Evolutionary conservation across 768 basidiomycete genomes (phyloP), one percentile per base, ranked within the genome.

Genomic region (Agrocybe pediades): DNA sequence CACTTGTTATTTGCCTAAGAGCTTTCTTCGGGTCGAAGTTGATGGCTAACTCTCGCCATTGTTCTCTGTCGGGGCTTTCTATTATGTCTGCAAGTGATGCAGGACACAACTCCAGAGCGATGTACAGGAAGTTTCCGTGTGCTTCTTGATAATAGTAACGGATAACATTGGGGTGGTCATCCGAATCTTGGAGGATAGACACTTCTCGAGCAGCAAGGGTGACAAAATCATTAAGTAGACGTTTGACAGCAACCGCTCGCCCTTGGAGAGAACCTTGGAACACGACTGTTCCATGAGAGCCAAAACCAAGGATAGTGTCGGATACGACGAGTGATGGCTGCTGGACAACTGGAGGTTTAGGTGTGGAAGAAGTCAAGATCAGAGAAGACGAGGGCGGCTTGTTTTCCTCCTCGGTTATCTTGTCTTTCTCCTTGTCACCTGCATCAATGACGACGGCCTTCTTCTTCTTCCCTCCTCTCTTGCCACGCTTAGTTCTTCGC

Each of bases 141-240:
- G 89, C 79, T 74, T 98, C 96, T 76, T 98, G 95, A 71, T 93
- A 98, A 71, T 95, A 99, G 68, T 99, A 97, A 24, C 94, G 88
- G 62, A 98, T 95, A 68, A 99, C 97, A 73, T 99, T 98, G 16
- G 94, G 94, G 63, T 99, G 97, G 68, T 96, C 94, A 75, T 99
- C 97, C 43, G 92, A 91, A 68, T 97, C 95, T 73, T 98, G 95
- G 8, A 99, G 80, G 36, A 99, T 85, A 64, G 86, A 86, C 23
- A 98, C 95, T 76, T 99, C 97, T 43, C 95, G 90, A 3, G 87
- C 80, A 6, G 95, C 95, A 30, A 99, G 85, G 0, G 94, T 96
- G 51, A 96, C 92, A 62, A 98, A 98, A 69, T 98, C 95, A 61
- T 88, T 89, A 6, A 98, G 81, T 2, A 99, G 82, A 0, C 97